Base-by-base conservation (phyloP, 73 alveolate species). In the Blepharisma stoltei region DNA sequence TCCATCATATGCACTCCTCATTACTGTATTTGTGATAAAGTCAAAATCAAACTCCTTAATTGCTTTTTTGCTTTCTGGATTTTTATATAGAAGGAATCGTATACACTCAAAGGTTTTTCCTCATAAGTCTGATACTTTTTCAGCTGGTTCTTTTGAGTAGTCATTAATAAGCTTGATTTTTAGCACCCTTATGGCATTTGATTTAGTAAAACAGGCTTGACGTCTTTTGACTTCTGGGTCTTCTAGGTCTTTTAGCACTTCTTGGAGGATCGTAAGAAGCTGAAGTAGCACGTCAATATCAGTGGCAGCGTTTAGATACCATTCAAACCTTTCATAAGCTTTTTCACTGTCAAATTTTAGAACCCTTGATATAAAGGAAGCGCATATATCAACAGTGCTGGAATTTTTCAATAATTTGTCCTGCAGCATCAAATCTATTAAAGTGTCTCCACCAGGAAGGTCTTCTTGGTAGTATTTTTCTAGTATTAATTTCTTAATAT, bases 231-330 rank as follows among this genome's bases (percentile, higher is more conserved):
- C 41, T 32, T 3, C 41, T 60, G 14, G n/a, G 2, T 60, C 11
- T 60, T 60, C 73, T 60, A 38, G 11, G n/a, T 60, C 73, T 60
- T 60, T 60, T 20, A 60, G 45, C 2, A 25, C 73, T 14, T 60
- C 73, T 60, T 60, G 73, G 14, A 60, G 0, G 45, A 38, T 60
- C 0, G 14, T 38, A 60, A 60, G 73, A 60, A 60, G 48, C 45
- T 60, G 14, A 14, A 14, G 38, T 5, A 60, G 14, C 23, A 60
- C 73, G 2, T 14, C n/a, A 60, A 60, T 14, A 14, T 25, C 45
- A 25, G 48, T 60, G 38, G 73, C 23, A 60, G 14, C 23, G 14
- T 60, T 60, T 14, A 60, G 47, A 9, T 14, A n/a, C n/a, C 14
- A 14, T 8, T 14, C 18, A 25, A 60, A 25, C 11, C 18, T 25